phyloP scores from a whole-genome alignment of 2,329 filamentous ascomycete species.

The Fusarium domesticum region DNA sequence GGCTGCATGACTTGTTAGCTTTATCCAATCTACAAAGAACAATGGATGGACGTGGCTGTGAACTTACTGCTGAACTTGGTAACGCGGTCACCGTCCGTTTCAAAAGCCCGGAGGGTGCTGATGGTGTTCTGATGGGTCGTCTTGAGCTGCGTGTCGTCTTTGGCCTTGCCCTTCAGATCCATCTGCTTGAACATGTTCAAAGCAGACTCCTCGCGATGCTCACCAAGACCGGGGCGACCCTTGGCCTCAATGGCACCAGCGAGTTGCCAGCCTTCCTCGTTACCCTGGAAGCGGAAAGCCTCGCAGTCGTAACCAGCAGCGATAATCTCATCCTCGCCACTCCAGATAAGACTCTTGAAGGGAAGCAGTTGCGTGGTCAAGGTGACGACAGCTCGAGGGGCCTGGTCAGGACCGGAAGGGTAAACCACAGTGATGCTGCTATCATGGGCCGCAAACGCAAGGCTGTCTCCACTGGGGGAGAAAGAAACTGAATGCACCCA shows the following conservation, averaged over 20 bases:
- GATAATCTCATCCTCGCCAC: constrained; percentile 85
- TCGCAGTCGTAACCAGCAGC: constrained; percentile 90
- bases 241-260: constrained; percentile 78
- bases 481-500: constrained; percentile 96
- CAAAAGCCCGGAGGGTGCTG: constrained; percentile 75
- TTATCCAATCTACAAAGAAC: constrained; percentile 14
- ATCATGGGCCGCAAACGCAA: constrained; percentile 93
- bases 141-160: constrained; percentile 90
- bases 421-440: constrained; percentile 97
- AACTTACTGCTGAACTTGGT: constrained; percentile 83
- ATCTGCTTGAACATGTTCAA: constrained; percentile 98
- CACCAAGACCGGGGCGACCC: constrained; percentile 57
- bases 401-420: constrained; percentile 84
- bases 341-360: constrained; percentile 92
- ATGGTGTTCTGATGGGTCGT: constrained; percentile 98
- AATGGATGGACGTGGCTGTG: background rate
- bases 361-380: constrained; percentile 87
- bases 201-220: constrained; percentile 80
- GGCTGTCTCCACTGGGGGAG: constrained; percentile 85
- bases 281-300: constrained; percentile 83
- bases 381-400: constrained; percentile 84
- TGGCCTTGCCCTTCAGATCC: constrained; percentile 91
- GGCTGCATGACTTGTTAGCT: constrained; percentile 47
- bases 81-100: constrained; percentile 61
- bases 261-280: constrained; percentile 77